Base-by-base conservation (phyloP, 108 stramenopile species). In the Fragilaria crotonensis region DNA sequence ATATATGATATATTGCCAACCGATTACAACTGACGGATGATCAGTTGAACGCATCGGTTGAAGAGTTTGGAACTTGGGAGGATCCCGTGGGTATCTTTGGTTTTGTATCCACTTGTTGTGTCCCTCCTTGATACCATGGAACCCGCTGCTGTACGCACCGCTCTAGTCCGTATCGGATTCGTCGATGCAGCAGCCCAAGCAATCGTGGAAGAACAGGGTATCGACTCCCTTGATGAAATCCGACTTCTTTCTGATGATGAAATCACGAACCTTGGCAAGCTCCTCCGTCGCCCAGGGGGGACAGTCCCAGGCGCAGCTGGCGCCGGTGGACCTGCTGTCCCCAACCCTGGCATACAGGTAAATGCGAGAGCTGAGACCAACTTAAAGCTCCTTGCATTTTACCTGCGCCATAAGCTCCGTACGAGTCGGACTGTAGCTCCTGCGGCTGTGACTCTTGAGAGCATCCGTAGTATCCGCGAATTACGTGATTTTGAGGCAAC, bases 251-350 rank as follows among this genome's bases (percentile, higher is more conserved):
- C 1, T 5, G 54, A 64, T 25, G 41, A 64, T 20, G 31, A 55
- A 14, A 55, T 64, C 30, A 21, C 21, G 29, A 30, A 56, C 29
- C 25, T 56, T n/a, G n/a, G n/a, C n/a, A n/a, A n/a, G n/a, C n/a
- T n/a, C n/a, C n/a, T n/a, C n/a, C n/a, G n/a, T n/a, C 29, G 33
- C 22, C 63, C 63, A 17, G 54, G 63, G 2, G 63, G 63, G 18
- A 9, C 11, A 18, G 20, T 64, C 21, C 32, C 63, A 17, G 17
- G 17, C 41, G 41, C 41, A 44, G 41, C 14, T 14, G 41, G 17
- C 41, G 41, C 41, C 17, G 41, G 41, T 14, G 14, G 17, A 17
- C 41, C 41, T 14, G 41, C 41, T 9, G n/a, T n/a, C n/a, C n/a
- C n/a, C n/a, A n/a, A n/a, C n/a, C n/a, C n/a, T n/a, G n/a, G n/a